Conservation (phyloP, 2,329 filamentous ascomycete genomes). For the Magnaporthiopsis rhizophila region DNA sequence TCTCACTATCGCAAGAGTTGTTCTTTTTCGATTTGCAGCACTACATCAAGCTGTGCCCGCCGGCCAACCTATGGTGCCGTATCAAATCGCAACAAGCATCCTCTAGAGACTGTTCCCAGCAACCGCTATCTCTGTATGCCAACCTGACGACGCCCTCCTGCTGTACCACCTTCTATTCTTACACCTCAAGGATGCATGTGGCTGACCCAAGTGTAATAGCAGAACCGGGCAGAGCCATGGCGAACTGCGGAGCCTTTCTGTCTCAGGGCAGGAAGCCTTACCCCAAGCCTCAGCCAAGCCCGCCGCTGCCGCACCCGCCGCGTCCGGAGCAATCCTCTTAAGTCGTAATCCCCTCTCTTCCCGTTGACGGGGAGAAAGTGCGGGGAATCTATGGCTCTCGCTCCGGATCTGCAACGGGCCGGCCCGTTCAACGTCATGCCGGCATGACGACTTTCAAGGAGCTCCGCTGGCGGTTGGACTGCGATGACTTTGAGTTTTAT, state of each 20-base stretch:
- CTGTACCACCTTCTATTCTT: too few relatives aligned
- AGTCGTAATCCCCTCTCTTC: background rate
- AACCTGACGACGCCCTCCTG: background rate
- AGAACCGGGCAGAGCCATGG: background rate
- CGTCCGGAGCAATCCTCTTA: slow-evolving; percentile 6
- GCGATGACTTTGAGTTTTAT: background rate
- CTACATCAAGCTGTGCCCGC: background rate
- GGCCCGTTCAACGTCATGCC: background rate
- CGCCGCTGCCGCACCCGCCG: slow-evolving; percentile 13
- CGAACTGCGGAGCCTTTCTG: background rate
- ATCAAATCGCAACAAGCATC: background rate
- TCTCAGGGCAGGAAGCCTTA: slow-evolving; percentile 3
- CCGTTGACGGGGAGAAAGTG: background rate
- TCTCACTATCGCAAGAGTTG: background rate
- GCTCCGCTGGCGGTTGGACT: too few relatives aligned
- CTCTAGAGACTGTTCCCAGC: background rate
- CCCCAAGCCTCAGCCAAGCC: slow-evolving; percentile 10
- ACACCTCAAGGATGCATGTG: background rate
- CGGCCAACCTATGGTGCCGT: too few relatives aligned
- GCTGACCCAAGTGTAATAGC: background rate
- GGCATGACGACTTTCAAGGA: background rate
- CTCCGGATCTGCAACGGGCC: background rate
- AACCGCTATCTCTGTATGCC: background rate
- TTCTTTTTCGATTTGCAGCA: background rate
- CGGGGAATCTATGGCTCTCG: background rate